Conservation (phyloP, 2,329 filamentous ascomycete species). For the Malbranchea cinnamomea region DNA sequence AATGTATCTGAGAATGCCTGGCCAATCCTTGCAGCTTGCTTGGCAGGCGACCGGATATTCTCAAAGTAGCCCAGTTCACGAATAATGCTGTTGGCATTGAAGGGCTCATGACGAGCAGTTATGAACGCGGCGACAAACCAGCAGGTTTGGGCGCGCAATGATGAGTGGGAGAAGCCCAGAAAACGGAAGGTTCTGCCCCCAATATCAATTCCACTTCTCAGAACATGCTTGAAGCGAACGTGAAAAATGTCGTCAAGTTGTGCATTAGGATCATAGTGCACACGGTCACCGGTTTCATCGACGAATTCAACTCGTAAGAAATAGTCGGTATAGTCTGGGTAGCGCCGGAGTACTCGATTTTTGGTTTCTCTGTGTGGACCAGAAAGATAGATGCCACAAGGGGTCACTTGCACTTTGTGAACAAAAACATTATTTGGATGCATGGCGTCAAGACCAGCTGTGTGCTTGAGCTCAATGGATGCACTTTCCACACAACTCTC, state of each 20-base stretch:
- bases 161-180: slow-evolving; percentile 67
- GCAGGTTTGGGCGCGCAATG: slow-evolving; percentile 51
- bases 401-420: slow-evolving; percentile 45
- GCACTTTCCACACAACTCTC: slow-evolving; percentile 3
- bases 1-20: slow-evolving; percentile 63
- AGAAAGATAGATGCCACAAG: slow-evolving; percentile 36
- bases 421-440: slow-evolving; percentile 33
- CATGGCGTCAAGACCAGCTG: not conserved
- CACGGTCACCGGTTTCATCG: slow-evolving; percentile 54
- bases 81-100: slow-evolving; percentile 27
- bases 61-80: slow-evolving; percentile 35
- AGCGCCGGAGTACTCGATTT: slow-evolving; percentile 58
- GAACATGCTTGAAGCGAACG: slow-evolving; percentile 43
- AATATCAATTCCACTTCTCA: slow-evolving; percentile 46
- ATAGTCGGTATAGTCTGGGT: slow-evolving; percentile 41
- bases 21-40: slow-evolving; percentile 44
- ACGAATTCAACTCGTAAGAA: slow-evolving; percentile 59
- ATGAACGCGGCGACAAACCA: slow-evolving; percentile 45
- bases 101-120: slow-evolving; percentile 13
- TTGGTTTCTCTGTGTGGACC: slow-evolving; percentile 45
- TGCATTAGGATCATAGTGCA: slow-evolving; percentile 41
- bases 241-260: slow-evolving; percentile 39
- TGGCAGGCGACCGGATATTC: slow-evolving; percentile 38
- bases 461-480: slow-evolving; percentile 1
- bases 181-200: slow-evolving; percentile 50